Evolutionary conservation across 2,329 filamentous ascomycete species (phyloP), one percentile per base, ranked within the genome.

Genomic region (Endocalyx cinctus): DNA sequence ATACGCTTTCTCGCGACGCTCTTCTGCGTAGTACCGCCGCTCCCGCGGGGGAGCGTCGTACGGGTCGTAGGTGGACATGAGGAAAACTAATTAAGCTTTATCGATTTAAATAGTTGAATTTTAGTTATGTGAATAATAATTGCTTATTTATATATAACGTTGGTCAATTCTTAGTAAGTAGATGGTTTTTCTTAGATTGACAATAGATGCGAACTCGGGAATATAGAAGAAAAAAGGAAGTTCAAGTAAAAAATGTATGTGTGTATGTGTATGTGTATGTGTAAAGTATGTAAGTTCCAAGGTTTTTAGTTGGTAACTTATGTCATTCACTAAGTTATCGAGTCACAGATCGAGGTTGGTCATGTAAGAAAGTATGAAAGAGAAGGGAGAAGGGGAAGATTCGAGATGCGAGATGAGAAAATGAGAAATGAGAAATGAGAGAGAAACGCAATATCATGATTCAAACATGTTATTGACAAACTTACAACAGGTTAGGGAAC

Each of bases 21-120:
- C 72, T 41, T 75, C 72, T 34, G 72, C 68, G 54, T 73, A 67
- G 51, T 74, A 67, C 41, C 68, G 69, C 41, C 67, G 61, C 33
- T 74, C 67, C 48, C 64, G 55, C 33, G 50, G 61, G 17, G 56
- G 60, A 27, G 54, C 45, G 33, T 77, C 72, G 50, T 77, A 74
- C 31, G 63, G 59, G 51, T 77, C 73, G 66, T 78, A 77, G 47
- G 65, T 63, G 35, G 63, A 61, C 63, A 69, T 69, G 43, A 34
- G 20, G 19, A 31, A 32, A 32, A 17, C 37, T 29, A 32, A 10
- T 13, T 15, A 38, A 32, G 37, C 14, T 30, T 28, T 35, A 23
- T 27, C 14, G 15, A 14, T 11, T 15, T 10, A 27, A 12, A 8
- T 18, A 12, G 27, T 22, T 20, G 19, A 3, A 28, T 4, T 18